Conservation (phyloP, 768 basidiomycete genomes). For the Tylopilus balloui region DNA sequence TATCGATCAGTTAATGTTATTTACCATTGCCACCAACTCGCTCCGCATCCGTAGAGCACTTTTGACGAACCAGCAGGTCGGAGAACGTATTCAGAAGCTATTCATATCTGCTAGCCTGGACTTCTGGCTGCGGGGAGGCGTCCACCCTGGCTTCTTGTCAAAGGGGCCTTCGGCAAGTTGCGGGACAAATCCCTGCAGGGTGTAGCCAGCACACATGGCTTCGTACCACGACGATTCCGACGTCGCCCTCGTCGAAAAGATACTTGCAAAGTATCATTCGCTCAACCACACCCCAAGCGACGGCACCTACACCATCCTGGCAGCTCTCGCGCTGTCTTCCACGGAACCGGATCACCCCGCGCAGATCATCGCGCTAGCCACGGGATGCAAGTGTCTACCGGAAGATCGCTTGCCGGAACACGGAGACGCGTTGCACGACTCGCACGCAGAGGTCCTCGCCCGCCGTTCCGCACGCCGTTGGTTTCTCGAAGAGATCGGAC, state of each 20-base stretch:
- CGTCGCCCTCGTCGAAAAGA: constrained; percentile 32
- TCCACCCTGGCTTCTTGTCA: constrained; percentile 33
- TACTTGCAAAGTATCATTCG: constrained; percentile 41
- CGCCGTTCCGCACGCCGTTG: constrained; percentile 74
- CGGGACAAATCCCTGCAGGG: constrained; percentile 22
- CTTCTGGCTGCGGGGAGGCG: constrained; percentile 7
- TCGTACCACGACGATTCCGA: constrained; percentile 13
- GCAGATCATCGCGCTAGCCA: constrained; percentile 67
- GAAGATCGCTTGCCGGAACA: constrained; percentile 49
- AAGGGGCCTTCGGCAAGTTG: constrained; percentile 2
- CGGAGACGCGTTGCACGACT: constrained; percentile 84
- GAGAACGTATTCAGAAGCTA: neutral
- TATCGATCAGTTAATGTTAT: constrained; percentile 25
- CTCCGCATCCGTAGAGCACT: neutral
- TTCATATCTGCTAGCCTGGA: constrained; percentile 11
- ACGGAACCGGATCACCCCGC: constrained; percentile 15
- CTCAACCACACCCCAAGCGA: constrained; percentile 49
- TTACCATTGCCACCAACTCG: constrained; percentile 10
- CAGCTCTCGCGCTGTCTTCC: constrained; percentile 49
- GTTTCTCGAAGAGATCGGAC: constrained; percentile 66
- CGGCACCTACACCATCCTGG: constrained; percentile 60
- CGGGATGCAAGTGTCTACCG: constrained; percentile 86
- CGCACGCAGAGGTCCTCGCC: constrained; percentile 90
- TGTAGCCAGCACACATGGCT: constrained; percentile 2
- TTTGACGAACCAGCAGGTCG: neutral